These are phyloP conservation scores for Cladosporium sp. DNA, from an alignment of 2,329 filamentous ascomycete genomes.

Conservation along the genomic window DNA sequence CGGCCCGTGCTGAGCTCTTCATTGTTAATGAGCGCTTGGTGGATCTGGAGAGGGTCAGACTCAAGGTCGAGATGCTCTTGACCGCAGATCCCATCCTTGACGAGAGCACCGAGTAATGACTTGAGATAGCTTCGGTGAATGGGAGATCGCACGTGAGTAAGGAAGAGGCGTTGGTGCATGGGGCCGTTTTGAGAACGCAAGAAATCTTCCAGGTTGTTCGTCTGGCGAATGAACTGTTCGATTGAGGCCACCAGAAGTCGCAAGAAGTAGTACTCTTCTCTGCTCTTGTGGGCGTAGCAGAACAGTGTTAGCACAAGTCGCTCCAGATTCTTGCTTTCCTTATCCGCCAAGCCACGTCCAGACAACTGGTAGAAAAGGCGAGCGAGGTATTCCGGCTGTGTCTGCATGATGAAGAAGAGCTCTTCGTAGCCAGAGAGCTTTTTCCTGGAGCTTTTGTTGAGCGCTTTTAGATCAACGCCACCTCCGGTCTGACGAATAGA, in stretches of 20 bases:
- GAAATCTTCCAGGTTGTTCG: slow-evolving; percentile 74
- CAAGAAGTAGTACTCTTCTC: slow-evolving; percentile 94
- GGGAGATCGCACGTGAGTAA: slow-evolving; percentile 84
- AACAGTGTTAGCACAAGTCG: slow-evolving; percentile 95
- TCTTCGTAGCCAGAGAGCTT: slow-evolving; percentile 97
- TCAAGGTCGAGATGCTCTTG: slow-evolving; percentile 88
- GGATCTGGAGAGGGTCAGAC: slow-evolving; percentile 96
- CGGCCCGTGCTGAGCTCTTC: slow-evolving; percentile 90
- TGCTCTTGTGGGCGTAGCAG: slow-evolving; percentile 91
- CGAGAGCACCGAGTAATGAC: slow-evolving; percentile 76
- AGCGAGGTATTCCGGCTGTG: slow-evolving; percentile 90
- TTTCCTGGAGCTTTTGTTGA: slow-evolving; percentile 93
- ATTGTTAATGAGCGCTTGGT: slow-evolving; percentile 91
- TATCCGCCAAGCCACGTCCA: slow-evolving; percentile 79
- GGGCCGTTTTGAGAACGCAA: slow-evolving; percentile 69
- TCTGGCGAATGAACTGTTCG: slow-evolving; percentile 77
- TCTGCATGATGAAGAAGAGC: slow-evolving; percentile 94
- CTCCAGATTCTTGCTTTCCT: slow-evolving; percentile 88
- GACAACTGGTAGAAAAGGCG: slow-evolving; percentile 80
- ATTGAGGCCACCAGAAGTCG: slow-evolving; percentile 81
- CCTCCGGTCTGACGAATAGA: slow-evolving; percentile 62
- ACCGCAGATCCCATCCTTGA: slow-evolving; percentile 89
- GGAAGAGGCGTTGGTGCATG: slow-evolving; percentile 85
- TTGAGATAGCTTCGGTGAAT: slow-evolving; percentile 88
- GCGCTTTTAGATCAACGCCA: slow-evolving; percentile 86